Conservation (phyloP, 768 basidiomycete species). For the Hygrocybe punicea region DNA sequence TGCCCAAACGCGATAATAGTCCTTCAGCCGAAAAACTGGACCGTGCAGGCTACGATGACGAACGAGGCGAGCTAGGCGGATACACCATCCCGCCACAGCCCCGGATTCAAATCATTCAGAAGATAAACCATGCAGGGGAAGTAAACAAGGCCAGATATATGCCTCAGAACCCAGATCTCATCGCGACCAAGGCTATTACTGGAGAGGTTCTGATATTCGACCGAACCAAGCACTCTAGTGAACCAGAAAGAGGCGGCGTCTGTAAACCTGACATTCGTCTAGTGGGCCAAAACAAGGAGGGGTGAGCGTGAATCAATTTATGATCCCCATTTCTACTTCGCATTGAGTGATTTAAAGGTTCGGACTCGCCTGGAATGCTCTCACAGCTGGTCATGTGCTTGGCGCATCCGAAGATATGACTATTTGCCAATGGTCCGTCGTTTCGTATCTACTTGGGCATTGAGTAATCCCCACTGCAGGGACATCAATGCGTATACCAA, state of each 20-base stretch:
- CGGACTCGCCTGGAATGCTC: constrained; percentile 89
- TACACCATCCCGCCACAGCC: constrained; percentile 82
- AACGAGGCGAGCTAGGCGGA: constrained; percentile 91
- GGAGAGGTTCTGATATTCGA: constrained; percentile 96
- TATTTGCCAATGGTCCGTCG: constrained; percentile 81
- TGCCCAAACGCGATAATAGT: constrained; percentile 78
- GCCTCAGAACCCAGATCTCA: constrained; percentile 97
- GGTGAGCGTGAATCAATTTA: constrained; percentile 49
- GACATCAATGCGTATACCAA: constrained; percentile 89
- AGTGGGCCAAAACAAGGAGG: constrained; percentile 88
- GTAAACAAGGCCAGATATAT: constrained; percentile 98
- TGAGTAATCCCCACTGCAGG: constrained; percentile 46
- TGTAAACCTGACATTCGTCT: constrained; percentile 90
- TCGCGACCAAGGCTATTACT: constrained; percentile 89
- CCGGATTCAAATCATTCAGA: constrained; percentile 85
- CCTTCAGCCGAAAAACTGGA: constrained; percentile 74
- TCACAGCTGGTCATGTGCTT: constrained; percentile 77
- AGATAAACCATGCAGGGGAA: constrained; percentile 92
- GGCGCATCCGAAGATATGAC: constrained; percentile 96
- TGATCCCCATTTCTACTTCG: constrained; percentile 4
- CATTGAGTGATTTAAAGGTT: constrained; percentile 53
- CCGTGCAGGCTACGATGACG: constrained; percentile 81
- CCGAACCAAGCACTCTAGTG: constrained; percentile 92
- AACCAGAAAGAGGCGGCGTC: constrained; percentile 78
- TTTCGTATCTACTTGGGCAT: background rate